Evolutionary conservation across 176 grass and related monocot species (phyloP), one percentile per base, ranked within the genome.

Genomic region (Aegilops speltoides): DNA sequence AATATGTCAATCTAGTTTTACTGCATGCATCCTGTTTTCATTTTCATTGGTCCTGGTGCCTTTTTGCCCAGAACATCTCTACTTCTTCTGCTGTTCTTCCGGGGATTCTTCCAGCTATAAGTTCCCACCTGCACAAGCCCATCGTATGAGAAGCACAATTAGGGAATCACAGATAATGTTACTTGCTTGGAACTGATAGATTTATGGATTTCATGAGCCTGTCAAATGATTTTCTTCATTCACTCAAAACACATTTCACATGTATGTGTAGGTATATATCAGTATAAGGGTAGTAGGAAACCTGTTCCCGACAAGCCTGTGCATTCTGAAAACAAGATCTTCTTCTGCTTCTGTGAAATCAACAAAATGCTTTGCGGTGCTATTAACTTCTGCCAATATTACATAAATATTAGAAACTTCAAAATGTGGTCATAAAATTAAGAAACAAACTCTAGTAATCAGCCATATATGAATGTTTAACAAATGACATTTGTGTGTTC

Each of bases 81-180:
- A 93, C 76, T 79, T 88, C 91, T 88, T 83, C 68, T 57, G 88
- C 86, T 84, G 89, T 91, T 78, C 92, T 86, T 59, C 92, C 89
- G 10, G 92, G 92, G 60, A 94, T 91, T 76, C 89, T 83, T 59
- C 89, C 92, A 87, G 87, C 92, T 81, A 94, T 94, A 79, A 94
- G 54, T 11, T 80, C 84, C 92, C 92, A 94, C 87, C 92, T 94
- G 57, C 86, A 88, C 81, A 70, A 88, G 80, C 62, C 38, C 76
- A 62, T 85, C 28, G 34, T 81, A 86, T 60, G 59, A 89, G 22
- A 40, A 86, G 7, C 62, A 64, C 11, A 46, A n/a, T 67, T 33
- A 79, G 73, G 23, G 36, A 75, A 77, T 50, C 23, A 46, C 71
- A 77, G 52, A 76, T 82, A 45, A 37, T 78, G n/a, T 63, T 86